Percentiles rank a stretch among this genome's conserved stretches.
phyloP scores from a whole-genome alignment of 148 eudicot species.

The Spergularia bocconei region DNA sequence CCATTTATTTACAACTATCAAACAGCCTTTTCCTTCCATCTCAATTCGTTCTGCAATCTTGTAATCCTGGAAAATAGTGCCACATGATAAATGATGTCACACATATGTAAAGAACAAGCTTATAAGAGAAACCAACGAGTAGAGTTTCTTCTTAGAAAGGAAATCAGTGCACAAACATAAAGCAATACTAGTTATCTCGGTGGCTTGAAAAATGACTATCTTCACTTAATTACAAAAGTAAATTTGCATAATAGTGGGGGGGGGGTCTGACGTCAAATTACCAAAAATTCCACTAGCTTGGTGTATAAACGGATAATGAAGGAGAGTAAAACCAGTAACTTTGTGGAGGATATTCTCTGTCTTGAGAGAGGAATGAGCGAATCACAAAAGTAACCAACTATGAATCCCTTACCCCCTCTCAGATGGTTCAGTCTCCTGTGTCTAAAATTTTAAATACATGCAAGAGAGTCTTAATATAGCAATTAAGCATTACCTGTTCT shows the following conservation, averaged over 20 bases:
- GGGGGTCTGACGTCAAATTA: too few relatives aligned
- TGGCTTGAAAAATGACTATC: neutral
- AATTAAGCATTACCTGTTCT: constrained; percentile 67
- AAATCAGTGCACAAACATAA: neutral
- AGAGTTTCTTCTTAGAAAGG: neutral
- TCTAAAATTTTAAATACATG: neutral
- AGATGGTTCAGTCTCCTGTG: too few relatives aligned
- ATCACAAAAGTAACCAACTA: too few relatives aligned
- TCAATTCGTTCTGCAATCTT: constrained; percentile 97
- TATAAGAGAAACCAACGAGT: neutral
- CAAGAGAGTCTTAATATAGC: neutral
- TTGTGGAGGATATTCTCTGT: neutral
- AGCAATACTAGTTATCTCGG: constrained; percentile 6
- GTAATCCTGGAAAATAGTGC: constrained; percentile 54
- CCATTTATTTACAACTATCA: constrained; percentile 98
- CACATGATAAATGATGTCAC: neutral
- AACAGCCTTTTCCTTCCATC: constrained; percentile 92
- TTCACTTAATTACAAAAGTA: neutral
- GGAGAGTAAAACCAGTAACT: neutral
- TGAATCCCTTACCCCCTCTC: too few relatives aligned
- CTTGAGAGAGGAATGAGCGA: neutral
- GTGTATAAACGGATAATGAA: neutral
- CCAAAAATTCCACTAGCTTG: too few relatives aligned
- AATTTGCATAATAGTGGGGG: neutral
- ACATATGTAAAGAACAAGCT: neutral